A percentile compares a stretch with the other conserved stretches of the same genome.
phyloP scores from a whole-genome alignment of 2,329 filamentous ascomycete genomes.

The Tolypocladium tropicale region DNA sequence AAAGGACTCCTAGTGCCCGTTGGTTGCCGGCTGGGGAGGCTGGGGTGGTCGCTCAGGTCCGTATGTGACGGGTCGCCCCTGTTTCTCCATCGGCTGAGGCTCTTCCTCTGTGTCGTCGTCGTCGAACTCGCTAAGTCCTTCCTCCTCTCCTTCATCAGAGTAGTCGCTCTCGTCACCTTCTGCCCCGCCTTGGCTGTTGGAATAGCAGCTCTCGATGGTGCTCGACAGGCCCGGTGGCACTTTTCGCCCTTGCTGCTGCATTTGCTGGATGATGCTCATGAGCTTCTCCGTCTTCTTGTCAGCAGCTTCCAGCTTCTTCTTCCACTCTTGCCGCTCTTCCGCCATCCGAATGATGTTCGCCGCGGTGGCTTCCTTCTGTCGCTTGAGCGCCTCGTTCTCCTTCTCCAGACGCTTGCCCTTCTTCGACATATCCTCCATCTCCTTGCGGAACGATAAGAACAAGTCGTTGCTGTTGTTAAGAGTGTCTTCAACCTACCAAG shows the following conservation, averaged over 20 bases:
- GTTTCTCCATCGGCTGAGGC: slow-evolving; percentile 22
- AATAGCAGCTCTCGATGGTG: slow-evolving; percentile 50
- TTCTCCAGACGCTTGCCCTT: slow-evolving; percentile 96
- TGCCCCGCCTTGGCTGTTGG: slow-evolving; percentile 37
- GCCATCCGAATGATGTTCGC: slow-evolving; percentile 97
- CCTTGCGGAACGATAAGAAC: slow-evolving; percentile 92
- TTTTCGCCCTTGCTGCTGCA: slow-evolving; percentile 89
- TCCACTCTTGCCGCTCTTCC: slow-evolving; percentile 78
- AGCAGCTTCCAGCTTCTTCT: slow-evolving; percentile 47
- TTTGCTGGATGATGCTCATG: slow-evolving; percentile 87
- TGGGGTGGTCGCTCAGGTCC: slow-evolving; percentile 39
- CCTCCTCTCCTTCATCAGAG: slow-evolving; percentile 51
- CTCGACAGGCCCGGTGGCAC: slow-evolving; percentile 53
- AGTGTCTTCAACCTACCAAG: slow-evolving; percentile 81
- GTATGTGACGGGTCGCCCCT: slow-evolving; percentile 28
- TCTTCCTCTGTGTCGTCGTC: slow-evolving; percentile 50
- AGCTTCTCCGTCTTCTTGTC: slow-evolving; percentile 81
- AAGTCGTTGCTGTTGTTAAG: slow-evolving; percentile 97
- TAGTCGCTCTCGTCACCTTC: slow-evolving; percentile 55
- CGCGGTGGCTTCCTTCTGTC: slow-evolving; percentile 89
- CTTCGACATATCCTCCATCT: slow-evolving; percentile 99
- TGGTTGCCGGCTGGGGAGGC: slow-evolving; percentile 21
- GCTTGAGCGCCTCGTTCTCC: slow-evolving; percentile 82
- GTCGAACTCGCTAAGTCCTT: slow-evolving; percentile 55
- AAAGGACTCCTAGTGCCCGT: slow-evolving; percentile 30